These are phyloP conservation scores for Penicillium sp. DNA, from an alignment of 2,329 filamentous ascomycete genomes.

Conservation along the genomic window DNA sequence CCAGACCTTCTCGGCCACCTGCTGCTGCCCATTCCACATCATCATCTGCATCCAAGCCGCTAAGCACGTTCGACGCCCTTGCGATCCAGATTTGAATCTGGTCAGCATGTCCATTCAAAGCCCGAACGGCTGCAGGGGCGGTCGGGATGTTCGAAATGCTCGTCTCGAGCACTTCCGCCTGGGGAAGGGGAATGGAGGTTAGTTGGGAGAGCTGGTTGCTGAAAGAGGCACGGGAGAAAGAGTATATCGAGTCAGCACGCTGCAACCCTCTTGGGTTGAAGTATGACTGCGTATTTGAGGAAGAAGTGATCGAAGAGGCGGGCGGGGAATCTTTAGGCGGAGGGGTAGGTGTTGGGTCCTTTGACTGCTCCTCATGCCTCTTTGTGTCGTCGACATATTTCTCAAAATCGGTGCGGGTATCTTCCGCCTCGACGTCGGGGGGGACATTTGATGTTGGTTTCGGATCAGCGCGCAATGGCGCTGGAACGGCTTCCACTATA, in stretches of 20 bases:
- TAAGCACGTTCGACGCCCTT: conserved; percentile 84
- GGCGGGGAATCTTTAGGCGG: conserved; percentile 35
- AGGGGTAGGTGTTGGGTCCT: conserved; percentile 26
- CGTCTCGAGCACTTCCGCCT: conserved; percentile 74
- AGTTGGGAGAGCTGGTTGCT: conserved; percentile 88
- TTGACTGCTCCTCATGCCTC: conserved; percentile 28
- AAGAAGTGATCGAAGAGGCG: conserved; percentile 23
- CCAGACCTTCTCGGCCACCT: conserved; percentile 58
- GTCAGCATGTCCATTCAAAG: conserved; percentile 78
- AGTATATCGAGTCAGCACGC: conserved; percentile 83
- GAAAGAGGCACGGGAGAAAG: conserved; percentile 85
- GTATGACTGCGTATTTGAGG: conserved; percentile 38
- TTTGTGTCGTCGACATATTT: conserved; percentile 40
- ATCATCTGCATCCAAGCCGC: conserved; percentile 86
- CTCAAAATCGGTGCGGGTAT: conserved; percentile 38
- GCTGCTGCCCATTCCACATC: conserved; percentile 95
- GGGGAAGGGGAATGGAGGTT: conserved; percentile 81
- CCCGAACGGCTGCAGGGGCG: conserved; percentile 74
- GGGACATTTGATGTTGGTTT: not conserved
- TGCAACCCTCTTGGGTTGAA: conserved; percentile 46
- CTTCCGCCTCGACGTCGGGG: conserved; percentile 15
- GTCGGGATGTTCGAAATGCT: conserved; percentile 81
- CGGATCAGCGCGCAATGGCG: conserved; percentile 18
- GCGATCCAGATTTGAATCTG: conserved; percentile 92
- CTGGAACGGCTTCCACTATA: conserved; percentile 25